phyloP scores from a whole-genome alignment of 345 rosid species.

The Litchi chinensis region DNA sequence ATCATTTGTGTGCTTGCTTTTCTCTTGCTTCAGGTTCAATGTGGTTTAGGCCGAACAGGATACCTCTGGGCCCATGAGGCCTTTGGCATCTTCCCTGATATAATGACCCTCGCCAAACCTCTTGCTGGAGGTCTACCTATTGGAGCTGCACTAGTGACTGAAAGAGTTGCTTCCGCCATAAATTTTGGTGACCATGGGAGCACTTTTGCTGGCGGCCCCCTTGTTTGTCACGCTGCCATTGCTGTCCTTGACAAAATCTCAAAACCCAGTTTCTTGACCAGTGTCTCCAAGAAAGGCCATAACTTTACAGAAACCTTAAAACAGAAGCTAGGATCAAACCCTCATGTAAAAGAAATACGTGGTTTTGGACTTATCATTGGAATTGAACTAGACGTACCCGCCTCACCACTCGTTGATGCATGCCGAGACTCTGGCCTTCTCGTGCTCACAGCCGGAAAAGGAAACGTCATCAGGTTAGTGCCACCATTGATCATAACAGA shows the following conservation, averaged over 20 bases:
- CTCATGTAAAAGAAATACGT: conserved; percentile 81
- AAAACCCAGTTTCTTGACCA: conserved; percentile 67
- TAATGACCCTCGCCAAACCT: conserved; percentile 96
- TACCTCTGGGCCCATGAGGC: conserved; percentile 82
- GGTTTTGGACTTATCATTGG: conserved; percentile 85
- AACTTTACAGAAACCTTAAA: conserved; percentile 58
- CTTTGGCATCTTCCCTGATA: conserved; percentile 67
- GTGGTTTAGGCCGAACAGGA: conserved; percentile 86
- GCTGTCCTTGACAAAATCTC: conserved; percentile 75
- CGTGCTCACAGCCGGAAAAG: conserved; percentile 80
- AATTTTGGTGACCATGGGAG: conserved; percentile 85
- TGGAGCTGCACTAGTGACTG: conserved; percentile 76
- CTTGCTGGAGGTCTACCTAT: conserved; percentile 95
- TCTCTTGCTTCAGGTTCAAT: conserved; percentile 56
- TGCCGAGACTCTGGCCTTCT: conserved; percentile 75
- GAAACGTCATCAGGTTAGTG: conserved; percentile 81
- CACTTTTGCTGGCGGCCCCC: conserved; percentile 87
- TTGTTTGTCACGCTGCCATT: conserved; percentile 69
- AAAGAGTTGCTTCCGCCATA: conserved; percentile 73
- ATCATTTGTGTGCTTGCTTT: neutral
- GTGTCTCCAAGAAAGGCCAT: conserved; percentile 63
- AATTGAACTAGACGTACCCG: conserved; percentile 69
- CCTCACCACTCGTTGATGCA: conserved; percentile 68
- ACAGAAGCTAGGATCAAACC: conserved; percentile 63
- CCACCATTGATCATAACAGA: conserved; percentile 81